Evolutionary conservation across 2,329 filamentous ascomycete genomes (phyloP).

Genomic region (Verticillium albo-atrum): DNA sequence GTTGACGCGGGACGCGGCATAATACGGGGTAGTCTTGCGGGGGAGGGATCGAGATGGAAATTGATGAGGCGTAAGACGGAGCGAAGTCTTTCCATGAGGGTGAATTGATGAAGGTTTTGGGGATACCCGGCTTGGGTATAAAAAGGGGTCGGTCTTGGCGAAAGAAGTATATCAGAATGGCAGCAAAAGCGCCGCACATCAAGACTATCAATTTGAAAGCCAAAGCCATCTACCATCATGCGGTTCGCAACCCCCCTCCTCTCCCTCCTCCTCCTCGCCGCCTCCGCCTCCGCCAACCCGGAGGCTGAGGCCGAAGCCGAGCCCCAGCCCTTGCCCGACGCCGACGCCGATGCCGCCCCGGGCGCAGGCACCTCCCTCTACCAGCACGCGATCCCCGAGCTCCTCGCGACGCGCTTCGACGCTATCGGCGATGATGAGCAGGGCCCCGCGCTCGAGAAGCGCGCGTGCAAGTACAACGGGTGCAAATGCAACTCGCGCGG

Average conservation of each 20-base stretch:
- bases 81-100: neutral
- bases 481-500: constrained; percentile 18
- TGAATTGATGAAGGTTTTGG: neutral
- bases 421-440: neutral
- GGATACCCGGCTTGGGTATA: neutral
- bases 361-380: neutral
- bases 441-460: neutral
- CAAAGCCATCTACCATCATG: neutral
- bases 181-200: neutral
- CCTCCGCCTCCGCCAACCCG: neutral
- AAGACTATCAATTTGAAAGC: neutral
- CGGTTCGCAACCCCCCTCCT: neutral
- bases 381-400: neutral
- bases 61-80: neutral
- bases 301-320: neutral
- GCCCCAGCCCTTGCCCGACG: neutral
- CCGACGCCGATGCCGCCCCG: neutral
- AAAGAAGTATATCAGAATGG: neutral
- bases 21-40: neutral
- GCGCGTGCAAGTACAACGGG: constrained; percentile 9
- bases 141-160: neutral
- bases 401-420: neutral
- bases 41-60: neutral
- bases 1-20: neutral
- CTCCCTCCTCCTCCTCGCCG: neutral